Conservation (phyloP, 352 stramenopile species). For the Plasmopara halstedii region DNA sequence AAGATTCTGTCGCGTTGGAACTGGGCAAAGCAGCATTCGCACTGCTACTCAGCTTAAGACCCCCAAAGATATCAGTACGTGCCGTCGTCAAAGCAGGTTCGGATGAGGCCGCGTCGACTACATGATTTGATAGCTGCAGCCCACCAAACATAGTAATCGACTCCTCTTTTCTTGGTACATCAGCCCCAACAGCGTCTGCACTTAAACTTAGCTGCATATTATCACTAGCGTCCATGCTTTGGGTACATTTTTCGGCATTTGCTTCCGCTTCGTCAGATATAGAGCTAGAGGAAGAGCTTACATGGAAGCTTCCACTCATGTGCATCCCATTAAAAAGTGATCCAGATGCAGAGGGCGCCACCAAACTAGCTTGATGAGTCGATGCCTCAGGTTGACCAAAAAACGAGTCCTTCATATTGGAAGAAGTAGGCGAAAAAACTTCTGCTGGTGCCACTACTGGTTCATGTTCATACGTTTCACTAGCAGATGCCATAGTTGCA, state of each 20-base stretch:
- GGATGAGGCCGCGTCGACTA: not conserved
- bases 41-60: slow-evolving; percentile 8
- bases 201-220: slow-evolving; percentile 18
- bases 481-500: slow-evolving; percentile 3
- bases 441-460: slow-evolving; percentile 6
- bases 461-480: slow-evolving; percentile 4
- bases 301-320: slow-evolving; percentile 29
- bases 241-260: not conserved
- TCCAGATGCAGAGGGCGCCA: slow-evolving; percentile 17
- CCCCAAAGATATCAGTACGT: slow-evolving; percentile 8
- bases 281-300: slow-evolving; percentile 11
- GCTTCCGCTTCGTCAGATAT: slow-evolving; percentile 6
- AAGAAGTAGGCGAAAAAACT: slow-evolving; percentile 31
- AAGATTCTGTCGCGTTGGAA: slow-evolving; percentile 1
- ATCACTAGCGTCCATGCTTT: slow-evolving; percentile 1
- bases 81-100: not conserved
- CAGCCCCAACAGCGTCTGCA: not conserved
- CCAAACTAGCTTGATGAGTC: slow-evolving; percentile 9
- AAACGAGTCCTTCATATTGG: slow-evolving; percentile 42
- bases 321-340: slow-evolving; percentile 41
- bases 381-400: slow-evolving; percentile 25
- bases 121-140: slow-evolving; percentile 10
- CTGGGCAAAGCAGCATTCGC: not conserved
- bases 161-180: slow-evolving; percentile 1
- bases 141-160: slow-evolving; percentile 17